Conservation (phyloP, 2,329 filamentous ascomycete genomes). For the Apiospora kogelbergensis region DNA sequence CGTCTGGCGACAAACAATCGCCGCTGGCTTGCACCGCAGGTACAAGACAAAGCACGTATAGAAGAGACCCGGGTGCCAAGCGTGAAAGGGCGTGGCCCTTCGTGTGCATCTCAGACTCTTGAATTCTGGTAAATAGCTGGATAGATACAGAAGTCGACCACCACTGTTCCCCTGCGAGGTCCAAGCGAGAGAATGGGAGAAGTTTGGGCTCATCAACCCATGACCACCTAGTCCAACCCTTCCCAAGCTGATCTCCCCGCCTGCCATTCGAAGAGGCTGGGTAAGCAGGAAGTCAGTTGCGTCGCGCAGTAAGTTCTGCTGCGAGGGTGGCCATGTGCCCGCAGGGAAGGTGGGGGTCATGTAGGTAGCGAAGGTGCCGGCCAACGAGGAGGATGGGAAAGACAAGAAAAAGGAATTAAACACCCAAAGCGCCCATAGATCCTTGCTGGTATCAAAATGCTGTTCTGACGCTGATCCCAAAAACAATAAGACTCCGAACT, state of each 20-base stretch:
- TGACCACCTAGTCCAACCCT: neutral
- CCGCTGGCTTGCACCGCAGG: neutral
- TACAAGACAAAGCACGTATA: neutral
- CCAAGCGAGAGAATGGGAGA: neutral
- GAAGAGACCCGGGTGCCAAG: neutral
- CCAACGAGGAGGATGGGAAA: neutral
- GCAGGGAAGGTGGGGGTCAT: neutral
- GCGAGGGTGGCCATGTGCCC: neutral
- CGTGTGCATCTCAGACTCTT: neutral
- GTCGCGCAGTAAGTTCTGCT: no score
- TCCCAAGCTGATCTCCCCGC: neutral
- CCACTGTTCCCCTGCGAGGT: neutral
- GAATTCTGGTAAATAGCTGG: neutral
- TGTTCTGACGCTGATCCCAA: neutral
- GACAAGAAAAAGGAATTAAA: neutral
- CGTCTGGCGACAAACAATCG: neutral
- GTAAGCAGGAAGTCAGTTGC: neutral
- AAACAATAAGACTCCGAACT: neutral
- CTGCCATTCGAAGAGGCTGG: neutral
- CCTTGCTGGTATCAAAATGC: conserved; percentile 5
- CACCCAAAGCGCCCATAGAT: neutral
- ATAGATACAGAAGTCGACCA: neutral
- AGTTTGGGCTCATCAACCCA: neutral
- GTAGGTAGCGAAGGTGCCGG: neutral
- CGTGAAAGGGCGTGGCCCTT: neutral